Evolutionary conservation across 495 filamentous ascomycete species (phyloP), one percentile per base, ranked within the genome.

Genomic region (Neurospora sp.): DNA sequence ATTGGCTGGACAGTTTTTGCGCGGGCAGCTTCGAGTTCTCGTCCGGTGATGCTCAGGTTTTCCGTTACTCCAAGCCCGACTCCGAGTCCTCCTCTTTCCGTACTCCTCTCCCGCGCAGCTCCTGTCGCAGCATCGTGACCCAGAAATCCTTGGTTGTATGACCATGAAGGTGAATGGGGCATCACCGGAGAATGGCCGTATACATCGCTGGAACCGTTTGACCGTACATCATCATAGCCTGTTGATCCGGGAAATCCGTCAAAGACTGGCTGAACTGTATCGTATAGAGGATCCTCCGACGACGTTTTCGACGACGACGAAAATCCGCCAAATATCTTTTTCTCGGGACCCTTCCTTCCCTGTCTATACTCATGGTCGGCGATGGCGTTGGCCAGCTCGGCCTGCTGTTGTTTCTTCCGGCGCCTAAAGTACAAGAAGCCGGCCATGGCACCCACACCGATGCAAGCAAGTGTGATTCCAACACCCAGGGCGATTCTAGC

Each of bases 201-300:
- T 7, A 53, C 6, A 40, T 71, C 53, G 61, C 42, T 71, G 37
- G 76, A 77, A 27, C 73, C 69, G 8, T 76, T 53, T 27, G 76
- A 77, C 27, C 78, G 78, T 8, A 77, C 77, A 47, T 81, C 80
- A 39, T 79, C 80, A 68, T 81, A 81, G n/a, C 80, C 80, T 72
- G 72, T 78, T 5, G 80, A 81, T 31, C 78, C 78, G 2, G 80
- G 80, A 68, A 72, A 80, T 59, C 78, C 80, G 59, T 81, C 80
- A 39, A 74, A 76, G 44, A 81, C 73, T 3, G 79, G 79, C 38
- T 80, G 78, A 22, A 80, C 73, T 18, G 53, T 4, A 18, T 78
- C 78, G 35, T 74, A 77, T 12, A 80, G 72, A 2, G 77, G 75
- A 41, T 77, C 75, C 14, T 81, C 77, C 2, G 77, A 79, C 27